These are phyloP conservation scores for Phytophthora cactorum DNA, from an alignment of 352 stramenopile genomes.

Conservation along the genomic window DNA sequence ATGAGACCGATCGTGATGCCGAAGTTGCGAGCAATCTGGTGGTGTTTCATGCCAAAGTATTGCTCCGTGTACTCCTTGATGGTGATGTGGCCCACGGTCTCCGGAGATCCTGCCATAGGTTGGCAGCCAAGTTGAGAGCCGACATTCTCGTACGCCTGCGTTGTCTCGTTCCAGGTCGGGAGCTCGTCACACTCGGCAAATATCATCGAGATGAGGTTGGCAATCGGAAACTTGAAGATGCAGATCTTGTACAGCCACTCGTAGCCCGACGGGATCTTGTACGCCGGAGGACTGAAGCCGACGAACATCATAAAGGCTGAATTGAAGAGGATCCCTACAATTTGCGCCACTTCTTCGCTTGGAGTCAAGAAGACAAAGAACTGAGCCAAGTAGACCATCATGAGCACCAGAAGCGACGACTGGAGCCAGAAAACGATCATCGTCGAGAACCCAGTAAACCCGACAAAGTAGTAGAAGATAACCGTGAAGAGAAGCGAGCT, in stretches of 20 bases:
- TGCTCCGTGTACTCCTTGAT: constrained; percentile 14
- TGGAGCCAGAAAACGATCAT: constrained; percentile 40
- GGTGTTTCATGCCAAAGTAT: constrained; percentile 16
- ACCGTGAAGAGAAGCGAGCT: constrained; percentile 11
- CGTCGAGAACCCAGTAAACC: constrained; percentile 26
- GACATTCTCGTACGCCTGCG: constrained; percentile 14
- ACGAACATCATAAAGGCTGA: constrained; percentile 39
- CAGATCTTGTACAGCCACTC: constrained; percentile 29
- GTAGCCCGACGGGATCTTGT: constrained; percentile 26
- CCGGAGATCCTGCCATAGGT: constrained; percentile 4
- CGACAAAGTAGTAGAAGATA: constrained; percentile 17
- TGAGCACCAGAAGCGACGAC: constrained; percentile 43
- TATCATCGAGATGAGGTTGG: constrained; percentile 18
- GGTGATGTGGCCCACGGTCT: constrained; percentile 18
- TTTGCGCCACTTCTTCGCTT: constrained; percentile 21
- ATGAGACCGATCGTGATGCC: constrained; percentile 12
- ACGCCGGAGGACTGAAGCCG: constrained; percentile 30
- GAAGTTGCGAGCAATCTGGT: constrained; percentile 25
- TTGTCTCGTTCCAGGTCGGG: constrained; percentile 2
- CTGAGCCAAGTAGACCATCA: constrained; percentile 45
- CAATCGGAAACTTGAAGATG: constrained; percentile 23
- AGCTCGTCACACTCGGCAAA: constrained; percentile 22
- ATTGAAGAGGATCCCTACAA: constrained; percentile 33
- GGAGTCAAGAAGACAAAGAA: constrained; percentile 16
- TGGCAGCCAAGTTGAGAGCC: constrained; percentile 20